phyloP scores from a whole-genome alignment of 169 alveolate genomes.

The Babesia ovis region DNA sequence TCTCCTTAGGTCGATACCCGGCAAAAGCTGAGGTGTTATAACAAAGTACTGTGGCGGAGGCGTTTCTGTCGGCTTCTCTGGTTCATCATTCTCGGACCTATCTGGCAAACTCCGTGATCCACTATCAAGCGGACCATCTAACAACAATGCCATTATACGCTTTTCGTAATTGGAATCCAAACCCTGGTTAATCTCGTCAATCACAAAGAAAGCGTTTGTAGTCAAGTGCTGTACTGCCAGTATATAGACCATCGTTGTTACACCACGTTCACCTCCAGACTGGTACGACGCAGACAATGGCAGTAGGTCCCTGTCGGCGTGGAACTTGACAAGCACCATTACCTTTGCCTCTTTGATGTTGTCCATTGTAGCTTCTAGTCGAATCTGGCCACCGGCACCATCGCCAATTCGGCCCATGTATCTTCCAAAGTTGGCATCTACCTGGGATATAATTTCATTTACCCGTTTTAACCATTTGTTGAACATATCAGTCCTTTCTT shows the following conservation, averaged over 20 bases:
- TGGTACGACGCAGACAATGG: slow-evolving; percentile 75
- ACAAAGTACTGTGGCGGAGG: slow-evolving; percentile 73
- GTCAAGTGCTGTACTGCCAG: slow-evolving; percentile 74
- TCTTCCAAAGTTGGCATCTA: slow-evolving; percentile 64
- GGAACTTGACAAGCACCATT: slow-evolving; percentile 67
- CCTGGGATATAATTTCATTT: slow-evolving; percentile 50
- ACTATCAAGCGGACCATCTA: slow-evolving; percentile 11
- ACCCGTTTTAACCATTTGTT: slow-evolving; percentile 59
- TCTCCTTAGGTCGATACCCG: slow-evolving; percentile 38
- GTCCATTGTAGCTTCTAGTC: slow-evolving; percentile 67
- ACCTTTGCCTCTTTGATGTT: slow-evolving; percentile 65
- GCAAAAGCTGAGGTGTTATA: slow-evolving; percentile 73
- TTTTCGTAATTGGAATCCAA: slow-evolving; percentile 71
- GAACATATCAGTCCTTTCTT: slow-evolving; percentile 8
- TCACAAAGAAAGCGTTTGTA: slow-evolving; percentile 70
- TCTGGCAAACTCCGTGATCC: slow-evolving; percentile 9
- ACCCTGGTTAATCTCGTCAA: slow-evolving; percentile 79
- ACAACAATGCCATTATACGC: slow-evolving; percentile 61
- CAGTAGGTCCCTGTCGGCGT: slow-evolving; percentile 64
- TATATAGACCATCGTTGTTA: slow-evolving; percentile 77
- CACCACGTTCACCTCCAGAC: slow-evolving; percentile 79
- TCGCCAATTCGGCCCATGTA: slow-evolving; percentile 70
- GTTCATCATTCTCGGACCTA: not conserved
- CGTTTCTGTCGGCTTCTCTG: not conserved
- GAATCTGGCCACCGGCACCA: slow-evolving; percentile 71